phyloP scores from a whole-genome alignment of 805 yeast genomes.

The Candida parachauliodes region DNA sequence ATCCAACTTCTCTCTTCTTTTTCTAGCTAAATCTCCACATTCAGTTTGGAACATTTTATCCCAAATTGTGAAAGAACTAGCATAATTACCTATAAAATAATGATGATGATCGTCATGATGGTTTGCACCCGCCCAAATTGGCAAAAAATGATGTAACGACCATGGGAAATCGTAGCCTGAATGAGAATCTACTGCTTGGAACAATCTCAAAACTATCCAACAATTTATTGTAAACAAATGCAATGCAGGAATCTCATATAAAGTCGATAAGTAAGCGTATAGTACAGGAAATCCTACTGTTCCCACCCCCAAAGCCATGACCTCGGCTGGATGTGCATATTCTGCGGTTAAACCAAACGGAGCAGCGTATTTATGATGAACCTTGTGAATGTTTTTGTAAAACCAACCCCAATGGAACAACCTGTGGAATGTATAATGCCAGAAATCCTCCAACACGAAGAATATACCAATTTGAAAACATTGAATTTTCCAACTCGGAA shows the following conservation, averaged over 20 bases:
- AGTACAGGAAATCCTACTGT: conserved; percentile 93
- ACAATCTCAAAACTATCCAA: conserved; percentile 85
- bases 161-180: conserved; percentile 98
- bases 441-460: conserved; percentile 84
- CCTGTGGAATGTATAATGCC: conserved; percentile 98
- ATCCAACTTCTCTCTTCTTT: conserved; percentile 65
- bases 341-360: conserved; percentile 98
- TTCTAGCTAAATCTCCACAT: conserved; percentile 79
- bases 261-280: conserved; percentile 70
- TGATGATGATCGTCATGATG: conserved; percentile 98
- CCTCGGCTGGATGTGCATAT: conserved; percentile 96
- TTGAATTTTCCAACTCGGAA: conserved; percentile 65
- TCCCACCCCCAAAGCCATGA: conserved; percentile 85
- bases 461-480: conserved; percentile 66
- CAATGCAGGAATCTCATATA: conserved; percentile 41
- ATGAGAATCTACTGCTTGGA: conserved; percentile 97
- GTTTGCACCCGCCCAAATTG: conserved; percentile 98
- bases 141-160: conserved; percentile 87
- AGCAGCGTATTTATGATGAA: conserved; percentile 96
- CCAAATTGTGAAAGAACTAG: conserved; percentile 96
- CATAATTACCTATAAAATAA: conserved; percentile 92
- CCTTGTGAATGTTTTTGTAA: conserved; percentile 92
- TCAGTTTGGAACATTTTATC: conserved; percentile 86
- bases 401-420: conserved; percentile 83
- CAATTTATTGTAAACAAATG: conserved; percentile 85